These are phyloP conservation scores for Aspergillus indologenus DNA, from an alignment of 495 filamentous ascomycete species.

Conservation along the genomic window DNA sequence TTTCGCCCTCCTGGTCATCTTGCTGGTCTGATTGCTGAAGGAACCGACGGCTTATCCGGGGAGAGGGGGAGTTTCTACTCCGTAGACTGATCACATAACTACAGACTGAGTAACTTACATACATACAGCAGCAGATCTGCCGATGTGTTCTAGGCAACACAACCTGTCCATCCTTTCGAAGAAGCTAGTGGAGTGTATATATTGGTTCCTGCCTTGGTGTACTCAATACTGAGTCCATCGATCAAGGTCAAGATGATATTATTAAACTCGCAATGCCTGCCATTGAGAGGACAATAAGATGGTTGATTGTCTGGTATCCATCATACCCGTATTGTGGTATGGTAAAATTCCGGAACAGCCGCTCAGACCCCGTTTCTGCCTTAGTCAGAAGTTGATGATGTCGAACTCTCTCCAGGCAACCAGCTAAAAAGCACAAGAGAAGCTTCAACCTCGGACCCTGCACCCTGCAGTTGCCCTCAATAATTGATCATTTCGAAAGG, in stretches of 20 bases:
- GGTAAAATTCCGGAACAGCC: no score
- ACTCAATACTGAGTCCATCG: no score
- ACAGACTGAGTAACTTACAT: not conserved
- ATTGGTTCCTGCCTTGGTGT: no score
- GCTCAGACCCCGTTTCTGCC: no score
- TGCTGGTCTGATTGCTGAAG: not conserved
- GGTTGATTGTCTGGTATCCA: no score
- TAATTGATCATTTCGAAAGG: not conserved
- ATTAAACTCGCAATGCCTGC: no score
- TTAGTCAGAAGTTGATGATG: no score
- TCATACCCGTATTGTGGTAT: not conserved
- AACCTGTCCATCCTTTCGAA: not conserved
- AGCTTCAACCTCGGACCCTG: not conserved
- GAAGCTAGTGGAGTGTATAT: no score
- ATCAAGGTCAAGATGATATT: no score
- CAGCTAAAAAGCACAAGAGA: not conserved
- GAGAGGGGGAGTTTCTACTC: no score
- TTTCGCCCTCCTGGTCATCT: not conserved
- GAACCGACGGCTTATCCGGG: not conserved
- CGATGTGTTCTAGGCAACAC: not conserved
- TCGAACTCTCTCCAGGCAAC: not conserved
- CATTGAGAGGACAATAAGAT: not conserved
- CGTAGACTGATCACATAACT: no score
- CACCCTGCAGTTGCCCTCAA: not conserved
- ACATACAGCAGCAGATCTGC: not conserved